Base-by-base conservation (phyloP, 2,329 filamentous ascomycete genomes). In the Pseudophaeomoniella oleicola region DNA sequence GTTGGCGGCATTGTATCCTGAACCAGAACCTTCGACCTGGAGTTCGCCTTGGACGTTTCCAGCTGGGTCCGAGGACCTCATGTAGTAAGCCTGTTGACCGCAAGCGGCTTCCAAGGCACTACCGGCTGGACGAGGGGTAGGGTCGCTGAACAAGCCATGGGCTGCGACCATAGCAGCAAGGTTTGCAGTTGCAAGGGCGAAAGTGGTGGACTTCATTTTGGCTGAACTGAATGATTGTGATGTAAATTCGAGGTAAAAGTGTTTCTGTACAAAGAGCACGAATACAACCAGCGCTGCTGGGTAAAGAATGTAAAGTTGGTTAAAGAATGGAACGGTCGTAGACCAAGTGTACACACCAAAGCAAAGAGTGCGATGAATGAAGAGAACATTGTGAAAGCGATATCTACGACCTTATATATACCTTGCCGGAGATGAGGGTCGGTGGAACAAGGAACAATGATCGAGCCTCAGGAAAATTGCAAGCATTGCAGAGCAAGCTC, bases 11-110 rank as follows among this genome's bases (percentile, higher is more conserved):
- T 67, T 55, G 54, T 64, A 69, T 56, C 70, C 68, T 39, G 46
- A 46, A 53, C 71, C 65, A 43, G 50, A 46, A 39, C 38, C 50
- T 49, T 62, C 64, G 34, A 66, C 57, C 50, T 72, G 66, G 31
- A 70, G 57, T 44, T 69, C 58, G 39, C 63, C 63, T 53, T 75
- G 71, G 44, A 75, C 55, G 52, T 74, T 75, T 46, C 69, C 69
- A 52, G 67, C 68, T 51, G 64, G 59, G 59, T 74, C 70, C 12
- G 64, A 58, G 22, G 44, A 43, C 55, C 71, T 64, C 56, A 67
- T 67, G 58, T 61, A 61, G 55, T 60, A 63, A 47, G 71, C 62
- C 53, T 72, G 69, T 42, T 63, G 48, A 38, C 71, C 70, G 45
- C 71, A 75, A 38, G 66, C 64, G 11, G 60, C 51, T 42, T 59